A percentile compares a stretch with the other conserved stretches of the same genome.
These are phyloP conservation scores for Naegleria fowleri DNA, from an alignment of 208 protist species.

Conservation along the genomic window DNA sequence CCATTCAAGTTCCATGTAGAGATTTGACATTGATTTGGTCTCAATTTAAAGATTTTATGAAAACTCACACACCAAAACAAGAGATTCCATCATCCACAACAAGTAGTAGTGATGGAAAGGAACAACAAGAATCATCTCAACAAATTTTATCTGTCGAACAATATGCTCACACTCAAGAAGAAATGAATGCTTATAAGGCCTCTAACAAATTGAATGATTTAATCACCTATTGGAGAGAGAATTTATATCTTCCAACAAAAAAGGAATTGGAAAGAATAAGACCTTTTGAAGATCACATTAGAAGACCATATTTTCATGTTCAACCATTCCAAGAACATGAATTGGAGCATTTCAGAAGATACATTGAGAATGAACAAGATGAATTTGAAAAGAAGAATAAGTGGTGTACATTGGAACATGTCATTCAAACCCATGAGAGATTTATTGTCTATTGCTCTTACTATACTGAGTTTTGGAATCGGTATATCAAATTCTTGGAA, in stretches of 20 bases:
- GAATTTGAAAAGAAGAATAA: background rate
- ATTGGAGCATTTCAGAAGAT: background rate
- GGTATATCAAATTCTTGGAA: background rate
- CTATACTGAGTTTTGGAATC: constrained; percentile 24
- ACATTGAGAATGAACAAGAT: background rate
- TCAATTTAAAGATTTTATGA: background rate
- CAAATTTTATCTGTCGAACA: background rate
- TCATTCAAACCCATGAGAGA: background rate
- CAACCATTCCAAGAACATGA: constrained; percentile 1
- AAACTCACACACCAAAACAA: background rate
- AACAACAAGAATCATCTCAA: background rate
- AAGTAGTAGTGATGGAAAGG: background rate
- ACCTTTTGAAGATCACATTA: background rate
- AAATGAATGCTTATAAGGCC: background rate
- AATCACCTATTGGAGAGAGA: background rate
- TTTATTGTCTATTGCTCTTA: background rate
- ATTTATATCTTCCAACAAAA: background rate
- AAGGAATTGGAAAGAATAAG: background rate
- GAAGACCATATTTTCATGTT: constrained; percentile 22
- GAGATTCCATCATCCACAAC: background rate
- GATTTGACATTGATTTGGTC: background rate
- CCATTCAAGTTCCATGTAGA: background rate
- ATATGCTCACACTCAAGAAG: background rate
- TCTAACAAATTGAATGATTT: background rate
- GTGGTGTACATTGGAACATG: background rate